Evolutionary conservation across 805 yeast species (phyloP), one percentile per base, ranked within the genome.

Genomic region (Ogataea siamensis): DNA sequence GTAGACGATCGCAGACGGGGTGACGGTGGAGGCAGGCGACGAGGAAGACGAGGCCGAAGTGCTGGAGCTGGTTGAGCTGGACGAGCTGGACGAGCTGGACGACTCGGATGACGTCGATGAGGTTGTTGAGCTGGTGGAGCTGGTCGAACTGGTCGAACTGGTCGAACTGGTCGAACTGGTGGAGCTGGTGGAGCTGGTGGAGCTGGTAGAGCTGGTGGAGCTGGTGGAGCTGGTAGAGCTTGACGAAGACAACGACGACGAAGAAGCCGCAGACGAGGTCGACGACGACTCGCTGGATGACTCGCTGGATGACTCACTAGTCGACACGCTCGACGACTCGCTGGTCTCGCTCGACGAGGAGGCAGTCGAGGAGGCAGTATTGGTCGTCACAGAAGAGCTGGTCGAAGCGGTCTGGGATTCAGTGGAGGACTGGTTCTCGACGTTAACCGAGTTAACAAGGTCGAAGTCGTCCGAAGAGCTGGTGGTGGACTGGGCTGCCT

Each of bases 1-100:
- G 67, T 84, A 84, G 25, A 78, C 89, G 40, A 84, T 70, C 14
- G 78, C 73, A 23, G 67, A 59, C 49, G 91, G 91, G 24, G 55
- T 46, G 28, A 50, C 48, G 5, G 56, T 46, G 22, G 59, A 42
- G 16, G 50, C 51, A 15, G 66, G 44, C 24, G 58, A 46, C 12
- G 68, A 49, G n/a, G n/a, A n/a, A n/a, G n/a, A 63, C 2, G 24
- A 34, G 13, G 59, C 28, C 16, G 60, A 17, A 5, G 42, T 18
- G 15, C 30, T 17, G 15, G 40, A 28, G 21, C 29, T 31, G 2
- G 45, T 13, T n/a, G n/a, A n/a, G n/a, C n/a, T n/a, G n/a, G 8
- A 19, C 13, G 40, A 28, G 21, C 29, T 31, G 2, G 45, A 12
- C n/a, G n/a, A n/a, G n/a, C n/a, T n/a, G n/a, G 8, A 19, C 22